Conservation (phyloP, 2,329 filamentous ascomycete species). For the Botrytis fabae region DNA sequence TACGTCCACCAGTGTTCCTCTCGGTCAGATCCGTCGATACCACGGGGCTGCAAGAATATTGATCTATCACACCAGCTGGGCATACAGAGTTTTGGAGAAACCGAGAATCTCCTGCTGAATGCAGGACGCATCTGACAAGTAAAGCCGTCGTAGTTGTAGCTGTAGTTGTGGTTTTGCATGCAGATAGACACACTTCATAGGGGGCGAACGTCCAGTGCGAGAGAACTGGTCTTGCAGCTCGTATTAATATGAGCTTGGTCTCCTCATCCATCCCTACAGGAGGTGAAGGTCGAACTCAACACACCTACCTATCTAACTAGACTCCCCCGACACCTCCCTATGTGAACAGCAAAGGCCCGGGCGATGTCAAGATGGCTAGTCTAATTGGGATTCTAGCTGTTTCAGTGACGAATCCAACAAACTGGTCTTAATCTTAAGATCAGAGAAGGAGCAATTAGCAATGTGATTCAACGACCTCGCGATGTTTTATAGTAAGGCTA, state of each 20-base stretch:
- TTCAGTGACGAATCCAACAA: neutral
- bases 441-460: neutral
- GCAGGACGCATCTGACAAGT: neutral
- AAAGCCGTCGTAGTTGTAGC: no score
- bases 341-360: neutral
- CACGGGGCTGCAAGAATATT: slow-evolving; percentile 7
- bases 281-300: neutral
- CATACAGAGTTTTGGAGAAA: slow-evolving; percentile 3
- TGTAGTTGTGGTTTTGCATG: neutral
- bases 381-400: neutral
- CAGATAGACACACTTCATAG: neutral
- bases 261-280: neutral
- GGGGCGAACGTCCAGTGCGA: neutral
- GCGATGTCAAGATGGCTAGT: neutral
- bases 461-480: neutral
- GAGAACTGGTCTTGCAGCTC: neutral
- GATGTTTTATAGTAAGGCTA: neutral
- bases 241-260: neutral
- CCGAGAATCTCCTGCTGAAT: neutral
- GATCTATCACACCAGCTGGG: slow-evolving; percentile 4
- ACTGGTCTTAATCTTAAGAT: neutral
- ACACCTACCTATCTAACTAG: neutral
- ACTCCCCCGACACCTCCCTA: neutral
- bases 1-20: neutral
- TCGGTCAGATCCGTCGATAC: neutral